phyloP scores from a whole-genome alignment of 352 stramenopile species.

The Globisporangium abappressorium region DNA sequence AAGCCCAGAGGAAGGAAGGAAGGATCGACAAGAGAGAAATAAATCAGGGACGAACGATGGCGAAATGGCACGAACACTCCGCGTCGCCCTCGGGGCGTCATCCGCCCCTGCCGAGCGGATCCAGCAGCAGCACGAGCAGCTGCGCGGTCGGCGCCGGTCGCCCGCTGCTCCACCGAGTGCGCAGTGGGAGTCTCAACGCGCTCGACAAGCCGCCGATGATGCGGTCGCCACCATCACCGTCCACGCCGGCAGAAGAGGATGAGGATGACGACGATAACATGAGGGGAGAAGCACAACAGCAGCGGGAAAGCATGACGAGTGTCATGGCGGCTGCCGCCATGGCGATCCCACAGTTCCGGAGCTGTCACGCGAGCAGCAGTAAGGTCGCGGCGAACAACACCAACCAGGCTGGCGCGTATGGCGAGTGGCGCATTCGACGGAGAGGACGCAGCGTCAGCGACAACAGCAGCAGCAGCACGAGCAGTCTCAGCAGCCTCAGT shows the following conservation, averaged over 20 bases:
- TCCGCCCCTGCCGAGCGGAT: neutral
- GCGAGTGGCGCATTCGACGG: conserved; percentile 37
- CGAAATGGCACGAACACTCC: conserved; percentile 13
- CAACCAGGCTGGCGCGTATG: conserved; percentile 17
- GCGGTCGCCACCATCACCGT: neutral
- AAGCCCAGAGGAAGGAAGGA: conserved; percentile 9
- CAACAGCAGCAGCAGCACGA: conserved; percentile 65
- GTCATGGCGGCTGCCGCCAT: conserved; percentile 14
- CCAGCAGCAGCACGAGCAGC: neutral
- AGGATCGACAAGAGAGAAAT: neutral
- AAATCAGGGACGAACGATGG: conserved; percentile 13
- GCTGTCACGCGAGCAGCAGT: conserved; percentile 33
- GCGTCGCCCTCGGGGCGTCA: neutral
- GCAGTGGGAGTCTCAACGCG: conserved; percentile 19
- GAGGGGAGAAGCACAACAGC: neutral
- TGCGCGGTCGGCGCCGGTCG: neutral
- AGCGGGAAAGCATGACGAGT: conserved; percentile 1
- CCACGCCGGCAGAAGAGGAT: neutral
- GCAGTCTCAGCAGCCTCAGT: conserved; percentile 44
- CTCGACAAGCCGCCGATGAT: conserved; percentile 11
- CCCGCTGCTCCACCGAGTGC: conserved; percentile 5
- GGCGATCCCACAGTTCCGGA: conserved; percentile 49
- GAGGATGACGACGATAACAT: neutral
- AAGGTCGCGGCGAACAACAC: neutral
- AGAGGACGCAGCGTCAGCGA: conserved; percentile 53